Evolutionary conservation across 2,329 filamentous ascomycete genomes (phyloP), one percentile per base, ranked within the genome.

Genomic region (Curvularia verruculosa): DNA sequence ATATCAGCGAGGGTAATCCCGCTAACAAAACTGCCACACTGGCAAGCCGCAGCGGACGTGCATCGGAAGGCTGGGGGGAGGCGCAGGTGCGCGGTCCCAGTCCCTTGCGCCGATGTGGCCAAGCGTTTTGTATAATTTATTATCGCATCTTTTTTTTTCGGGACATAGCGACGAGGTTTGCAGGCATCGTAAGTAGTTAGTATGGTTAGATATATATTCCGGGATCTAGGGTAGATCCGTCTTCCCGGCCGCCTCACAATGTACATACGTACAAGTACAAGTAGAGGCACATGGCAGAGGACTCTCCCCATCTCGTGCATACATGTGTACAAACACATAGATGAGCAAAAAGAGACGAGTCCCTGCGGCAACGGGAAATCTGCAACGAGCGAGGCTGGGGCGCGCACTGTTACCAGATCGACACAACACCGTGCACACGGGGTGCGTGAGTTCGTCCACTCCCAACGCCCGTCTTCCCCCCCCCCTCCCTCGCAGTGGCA

Each of bases 401-500:
- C 47, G 58, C 62, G 68, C 68, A 67, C 61, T 51, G 60, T 60
- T 61, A 69, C 55, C 59, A 62, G 61, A 60, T 64, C 59, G 64
- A 54, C 69, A 65, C 69, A 65, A 56, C 63, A 66, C 49, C 60
- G 54, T 61, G 49, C 54, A 48, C 40, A 24, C 31, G n/a, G 48
- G 41, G 44, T 47, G 58, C 52, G 47, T 49, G 45, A 48, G 31
- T 50, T 41, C 48, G 36, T 39, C 59, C 56, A 59, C 26, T 63
- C 36, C 58, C 57, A 51, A 50, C 12, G 37, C 45, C 41, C 44
- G 31, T 29, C 31, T 48, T 54, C 37, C 21, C 23, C 39, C 56
- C 37, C 21, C 23, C 39, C 40, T 36, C 39, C 34, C 44, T 59
- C 52, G 41, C 53, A 43, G 54, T 49, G 47, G 48, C 40, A 39